These are phyloP conservation scores for Tuber magnatum DNA, from an alignment of 495 filamentous ascomycete species.

Conservation along the genomic window DNA sequence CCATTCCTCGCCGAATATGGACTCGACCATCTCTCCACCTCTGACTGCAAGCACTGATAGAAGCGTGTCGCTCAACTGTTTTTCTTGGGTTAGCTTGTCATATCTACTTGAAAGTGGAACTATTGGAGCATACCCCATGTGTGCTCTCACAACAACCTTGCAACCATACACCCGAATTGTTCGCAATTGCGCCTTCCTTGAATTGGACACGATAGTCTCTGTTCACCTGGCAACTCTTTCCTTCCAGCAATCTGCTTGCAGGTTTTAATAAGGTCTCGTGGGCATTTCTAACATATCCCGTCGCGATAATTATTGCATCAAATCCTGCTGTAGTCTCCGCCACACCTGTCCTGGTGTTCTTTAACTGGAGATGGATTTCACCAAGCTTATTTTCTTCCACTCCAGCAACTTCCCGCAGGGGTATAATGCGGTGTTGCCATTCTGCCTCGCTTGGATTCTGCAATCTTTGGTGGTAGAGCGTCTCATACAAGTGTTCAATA, in stretches of 20 bases:
- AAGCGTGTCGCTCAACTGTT: constrained; percentile 65
- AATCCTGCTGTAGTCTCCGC: constrained; percentile 21
- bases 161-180: constrained; percentile 72
- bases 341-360: constrained; percentile 33
- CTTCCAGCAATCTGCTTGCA: constrained; percentile 56
- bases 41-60: constrained; percentile 69
- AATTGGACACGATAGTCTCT: constrained; percentile 73
- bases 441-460: constrained; percentile 58
- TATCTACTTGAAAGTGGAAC: constrained; percentile 2
- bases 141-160: constrained; percentile 91
- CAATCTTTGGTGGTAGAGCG: constrained; percentile 75
- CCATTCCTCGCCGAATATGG: constrained; percentile 55
- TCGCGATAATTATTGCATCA: constrained; percentile 77
- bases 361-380: constrained; percentile 43
- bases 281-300: constrained; percentile 71
- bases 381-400: constrained; percentile 48
- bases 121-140: constrained; percentile 63
- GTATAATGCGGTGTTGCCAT: constrained; percentile 75
- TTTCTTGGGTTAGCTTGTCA: constrained; percentile 18
- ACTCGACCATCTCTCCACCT: constrained; percentile 69
- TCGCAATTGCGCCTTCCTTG: constrained; percentile 54
- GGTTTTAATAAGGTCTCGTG: constrained; percentile 70
- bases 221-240: constrained; percentile 40
- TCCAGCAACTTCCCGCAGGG: constrained; percentile 55
- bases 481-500: constrained; percentile 77